Evolutionary conservation across 495 filamentous ascomycete genomes (phyloP), one percentile per base, ranked within the genome.

Genomic region (Haplographium delicatum): DNA sequence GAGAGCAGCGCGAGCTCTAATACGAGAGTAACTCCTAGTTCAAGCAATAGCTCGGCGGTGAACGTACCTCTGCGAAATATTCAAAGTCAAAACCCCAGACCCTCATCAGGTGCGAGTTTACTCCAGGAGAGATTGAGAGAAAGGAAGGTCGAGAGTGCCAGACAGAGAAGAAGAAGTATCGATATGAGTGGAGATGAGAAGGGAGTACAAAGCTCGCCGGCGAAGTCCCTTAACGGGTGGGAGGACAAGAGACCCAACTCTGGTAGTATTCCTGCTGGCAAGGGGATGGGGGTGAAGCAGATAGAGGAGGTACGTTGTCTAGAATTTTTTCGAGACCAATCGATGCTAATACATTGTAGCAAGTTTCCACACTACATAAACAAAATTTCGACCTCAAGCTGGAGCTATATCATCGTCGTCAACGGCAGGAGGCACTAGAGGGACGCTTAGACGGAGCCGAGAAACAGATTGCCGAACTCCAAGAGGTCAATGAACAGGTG

Each of bases 381-480:
- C 79, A 91, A 60, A 93, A 95, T 58, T 96, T 95, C 60, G 86
- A 91, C 60, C 72, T 96, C 49, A 95, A 95, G 65, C 71, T 95
- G 40, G 86, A 91, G 53, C 72, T 95, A 1, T 86, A 79, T 58
- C 86, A 95, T 55, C 75, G 84, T 41, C 80, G 88, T 22, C 69
- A 81, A 60, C 67, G 67, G 43, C 73, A 78, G 57, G 65, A 64
- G 13, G 50, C 50, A 4, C 57, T 90, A 33, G 82, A 86, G 58
- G 73, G 79, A 46, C 72, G 79, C 35, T 55, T 89, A 35, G 78
- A 86, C 38, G 74, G 72, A 46, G 73, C 86, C 15, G 74, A 80
- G 48, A 67, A 58, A 4, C 65, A 78, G 41, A 71, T 79, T 40
- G 68, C 71, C 15, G 72, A 79, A 41, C 28, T 67, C 64, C 44